These are phyloP conservation scores for Cotoneaster glaucophyllus DNA, from an alignment of 306 rosid genomes.

Conservation along the genomic window DNA sequence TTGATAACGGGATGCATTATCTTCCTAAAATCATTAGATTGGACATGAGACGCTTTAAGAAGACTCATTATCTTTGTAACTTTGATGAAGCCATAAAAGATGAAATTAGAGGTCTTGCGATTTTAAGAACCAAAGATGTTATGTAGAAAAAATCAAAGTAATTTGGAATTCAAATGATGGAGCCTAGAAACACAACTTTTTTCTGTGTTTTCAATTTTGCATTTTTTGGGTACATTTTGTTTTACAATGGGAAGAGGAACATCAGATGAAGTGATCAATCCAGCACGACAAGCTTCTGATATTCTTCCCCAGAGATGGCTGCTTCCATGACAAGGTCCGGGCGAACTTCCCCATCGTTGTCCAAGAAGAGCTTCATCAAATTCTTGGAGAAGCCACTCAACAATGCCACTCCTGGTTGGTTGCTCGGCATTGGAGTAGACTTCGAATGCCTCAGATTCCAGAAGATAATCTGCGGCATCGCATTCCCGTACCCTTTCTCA, in stretches of 20 bases:
- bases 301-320: constrained; percentile 45
- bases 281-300: constrained; percentile 34
- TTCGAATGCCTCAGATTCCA: constrained; percentile 58
- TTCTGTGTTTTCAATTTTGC: background rate
- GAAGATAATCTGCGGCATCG: constrained; percentile 58
- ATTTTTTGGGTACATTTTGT: no score
- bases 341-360: constrained; percentile 33
- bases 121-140: no score
- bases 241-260: background rate
- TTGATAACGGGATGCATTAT: no score
- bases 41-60: no score
- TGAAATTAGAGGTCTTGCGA: no score
- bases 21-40: no score
- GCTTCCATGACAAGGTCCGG: constrained; percentile 32
- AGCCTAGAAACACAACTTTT: background rate
- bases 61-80: no score
- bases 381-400: constrained; percentile 75
- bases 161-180: no score
- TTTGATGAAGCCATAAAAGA: no score
- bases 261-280: constrained; percentile 13
- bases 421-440: constrained; percentile 42
- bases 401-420: constrained; percentile 56
- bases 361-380: constrained; percentile 47
- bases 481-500: constrained; percentile 42
- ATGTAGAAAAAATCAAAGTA: no score